Percentiles rank a stretch among this genome's conserved stretches.
Evolutionary conservation across 2,329 filamentous ascomycete genomes (phyloP).

Genomic region (Diaporthe longicolla): DNA sequence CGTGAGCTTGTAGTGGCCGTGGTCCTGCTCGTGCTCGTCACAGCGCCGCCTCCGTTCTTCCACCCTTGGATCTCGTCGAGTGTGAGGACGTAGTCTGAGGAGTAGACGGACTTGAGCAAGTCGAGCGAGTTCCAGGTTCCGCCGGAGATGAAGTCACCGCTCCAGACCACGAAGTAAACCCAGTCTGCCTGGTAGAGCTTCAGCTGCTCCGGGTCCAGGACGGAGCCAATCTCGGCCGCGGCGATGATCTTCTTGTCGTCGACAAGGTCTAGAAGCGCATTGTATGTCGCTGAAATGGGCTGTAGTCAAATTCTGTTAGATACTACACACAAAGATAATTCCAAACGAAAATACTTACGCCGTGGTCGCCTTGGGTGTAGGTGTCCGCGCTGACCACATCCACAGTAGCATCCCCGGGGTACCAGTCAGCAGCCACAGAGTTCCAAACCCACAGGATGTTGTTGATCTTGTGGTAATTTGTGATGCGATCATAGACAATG

Average conservation of each 20-base stretch:
- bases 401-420: slow-evolving; percentile 60
- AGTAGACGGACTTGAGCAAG: slow-evolving; percentile 54
- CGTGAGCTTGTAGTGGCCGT: background rate
- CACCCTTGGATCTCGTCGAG: slow-evolving; percentile 55
- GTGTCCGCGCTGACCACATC: slow-evolving; percentile 63
- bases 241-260: slow-evolving; percentile 63
- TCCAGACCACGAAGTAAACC: slow-evolving; percentile 64
- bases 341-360: background rate
- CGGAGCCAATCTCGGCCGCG: slow-evolving; percentile 61
- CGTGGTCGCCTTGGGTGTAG: slow-evolving; percentile 45
- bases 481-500: slow-evolving; percentile 61
- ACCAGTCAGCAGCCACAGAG: slow-evolving; percentile 60
- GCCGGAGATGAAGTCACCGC: slow-evolving; percentile 59
- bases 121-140: slow-evolving; percentile 57
- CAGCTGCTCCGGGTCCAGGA: slow-evolving; percentile 58
- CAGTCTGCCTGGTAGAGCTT: slow-evolving; percentile 62
- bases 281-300: slow-evolving; percentile 17
- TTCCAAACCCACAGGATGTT: slow-evolving; percentile 68
- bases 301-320: background rate
- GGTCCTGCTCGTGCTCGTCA: slow-evolving; percentile 11
- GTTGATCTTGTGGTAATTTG: slow-evolving; percentile 58
- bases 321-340: background rate
- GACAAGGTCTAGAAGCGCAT: slow-evolving; percentile 43
- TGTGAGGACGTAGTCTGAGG: slow-evolving; percentile 45
- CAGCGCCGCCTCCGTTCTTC: slow-evolving; percentile 33